Evolutionary conservation across 768 basidiomycete species (phyloP).

Genomic region (Boletus edulis): DNA sequence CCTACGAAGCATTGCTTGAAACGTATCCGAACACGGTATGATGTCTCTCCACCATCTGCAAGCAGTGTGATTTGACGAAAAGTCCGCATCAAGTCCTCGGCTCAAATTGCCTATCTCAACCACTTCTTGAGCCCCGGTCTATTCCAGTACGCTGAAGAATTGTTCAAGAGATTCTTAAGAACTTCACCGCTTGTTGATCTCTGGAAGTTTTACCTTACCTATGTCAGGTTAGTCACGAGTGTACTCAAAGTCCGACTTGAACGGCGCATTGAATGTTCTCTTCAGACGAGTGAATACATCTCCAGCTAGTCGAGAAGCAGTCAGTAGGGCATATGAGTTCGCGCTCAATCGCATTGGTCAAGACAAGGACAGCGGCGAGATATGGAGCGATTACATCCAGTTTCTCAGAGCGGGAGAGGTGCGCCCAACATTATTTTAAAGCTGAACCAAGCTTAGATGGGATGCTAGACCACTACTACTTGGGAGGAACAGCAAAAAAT

Average conservation of each 20-base stretch:
- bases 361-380: slow-evolving; percentile 88
- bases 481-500: slow-evolving; percentile 98
- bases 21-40: slow-evolving; percentile 92
- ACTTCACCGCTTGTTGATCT: slow-evolving; percentile 86
- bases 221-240: slow-evolving; percentile 69
- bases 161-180: slow-evolving; percentile 88
- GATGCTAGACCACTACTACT: slow-evolving; percentile 61
- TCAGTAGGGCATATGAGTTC: slow-evolving; percentile 91
- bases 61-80: slow-evolving; percentile 24
- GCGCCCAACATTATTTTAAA: slow-evolving; percentile 23
- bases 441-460: slow-evolving; percentile 2
- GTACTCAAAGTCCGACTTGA: slow-evolving; percentile 5
- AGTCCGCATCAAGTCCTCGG: slow-evolving; percentile 55
- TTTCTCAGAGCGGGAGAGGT: slow-evolving; percentile 83
- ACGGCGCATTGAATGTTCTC: slow-evolving; percentile 9
- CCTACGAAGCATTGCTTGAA: slow-evolving; percentile 80
- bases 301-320: slow-evolving; percentile 66
- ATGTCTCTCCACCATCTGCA: slow-evolving; percentile 29
- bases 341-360: slow-evolving; percentile 86
- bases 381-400: slow-evolving; percentile 93
- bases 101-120: slow-evolving; percentile 81
- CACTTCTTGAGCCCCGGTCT: slow-evolving; percentile 67
- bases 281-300: slow-evolving; percentile 66
- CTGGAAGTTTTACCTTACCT: slow-evolving; percentile 91
- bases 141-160: slow-evolving; percentile 74